Base-by-base conservation (phyloP, 2,329 filamentous ascomycete genomes). In the Exophiala dermatitidis region DNA sequence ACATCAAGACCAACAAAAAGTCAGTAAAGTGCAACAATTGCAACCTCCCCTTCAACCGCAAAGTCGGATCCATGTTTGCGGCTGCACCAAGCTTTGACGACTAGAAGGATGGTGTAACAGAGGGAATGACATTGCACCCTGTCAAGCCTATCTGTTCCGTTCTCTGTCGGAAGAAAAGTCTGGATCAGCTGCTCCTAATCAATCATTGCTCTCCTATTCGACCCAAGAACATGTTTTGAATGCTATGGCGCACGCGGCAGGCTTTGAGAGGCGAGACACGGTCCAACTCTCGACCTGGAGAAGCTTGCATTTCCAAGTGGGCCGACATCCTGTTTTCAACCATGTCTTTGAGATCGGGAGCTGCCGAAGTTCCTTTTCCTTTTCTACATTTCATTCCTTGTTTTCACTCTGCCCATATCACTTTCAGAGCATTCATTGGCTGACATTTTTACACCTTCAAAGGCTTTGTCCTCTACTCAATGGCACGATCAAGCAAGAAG, bases 1-100 rank as follows among this genome's bases (percentile, higher is more conserved):
- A 98, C 67, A 98, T 98, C 77, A 96, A 96, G 73, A 97, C 91
- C 45, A 97, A 97, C 77, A 95, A 96, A 75, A 97, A 96, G 89
- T 93, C 81, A 72, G 77, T 71, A 63, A 58, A 62, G 60, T 64
- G 63, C 61, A 57, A 56, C 49, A 48, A 56, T 53, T 63, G 60
- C 50, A 46, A 60, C 56, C 54, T 59, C 43, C 56, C 56, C 51
- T 29, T 59, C 52, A 49, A 58, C 33, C 55, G 53, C 57, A 54
- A 59, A 32, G 41, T 59, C 47, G 57, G 46, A 5, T 54, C 48
- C 12, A 19, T 56, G 47, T 40, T 60, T 51, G 48, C 54, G 32
- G 45, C 50, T 43, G 49, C 56, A 10, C 56, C 53, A 47, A 46
- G 31, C 43, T 52, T 59, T 29, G 53, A 54, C 33, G 42, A 45